Conservation (phyloP, 768 basidiomycete genomes). For the Agrocybe pediades region DNA sequence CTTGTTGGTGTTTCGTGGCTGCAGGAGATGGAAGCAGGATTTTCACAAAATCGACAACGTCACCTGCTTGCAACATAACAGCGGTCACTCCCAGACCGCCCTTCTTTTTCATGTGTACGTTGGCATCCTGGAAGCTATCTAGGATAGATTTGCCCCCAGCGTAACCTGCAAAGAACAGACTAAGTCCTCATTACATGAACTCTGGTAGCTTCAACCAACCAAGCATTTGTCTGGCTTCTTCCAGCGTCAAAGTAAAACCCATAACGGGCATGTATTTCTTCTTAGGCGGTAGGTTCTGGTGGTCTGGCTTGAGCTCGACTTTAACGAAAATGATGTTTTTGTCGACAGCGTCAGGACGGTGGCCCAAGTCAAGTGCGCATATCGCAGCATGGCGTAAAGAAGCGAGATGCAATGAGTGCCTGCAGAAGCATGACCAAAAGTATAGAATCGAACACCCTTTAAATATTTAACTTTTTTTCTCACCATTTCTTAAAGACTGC, state of each 20-base stretch:
- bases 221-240: constrained; percentile 22
- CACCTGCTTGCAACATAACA: constrained; percentile 20
- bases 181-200: not conserved
- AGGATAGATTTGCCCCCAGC: constrained; percentile 17
- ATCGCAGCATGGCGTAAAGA: constrained; percentile 25
- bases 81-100: constrained; percentile 24
- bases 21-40: constrained; percentile 23
- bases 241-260: constrained; percentile 22
- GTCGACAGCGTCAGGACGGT: constrained; percentile 19
- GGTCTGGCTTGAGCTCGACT: constrained; percentile 18
- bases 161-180: constrained; percentile 8
- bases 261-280: constrained; percentile 19
- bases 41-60: constrained; percentile 22
- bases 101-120: constrained; percentile 24
- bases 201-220: constrained; percentile 10
- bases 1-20: constrained; percentile 18
- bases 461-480: constrained; percentile 4
- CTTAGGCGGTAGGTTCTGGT: constrained; percentile 18
- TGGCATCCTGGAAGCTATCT: constrained; percentile 20
- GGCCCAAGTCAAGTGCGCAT: constrained; percentile 26
- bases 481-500: constrained; percentile 28
- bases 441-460: too few species aligned
- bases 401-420: constrained; percentile 27
- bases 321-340: constrained; percentile 24
- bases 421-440: constrained; percentile 6